Evolutionary conservation across 164 flowering plant species (phyloP).

Genomic region (Vitis cinerea): DNA sequence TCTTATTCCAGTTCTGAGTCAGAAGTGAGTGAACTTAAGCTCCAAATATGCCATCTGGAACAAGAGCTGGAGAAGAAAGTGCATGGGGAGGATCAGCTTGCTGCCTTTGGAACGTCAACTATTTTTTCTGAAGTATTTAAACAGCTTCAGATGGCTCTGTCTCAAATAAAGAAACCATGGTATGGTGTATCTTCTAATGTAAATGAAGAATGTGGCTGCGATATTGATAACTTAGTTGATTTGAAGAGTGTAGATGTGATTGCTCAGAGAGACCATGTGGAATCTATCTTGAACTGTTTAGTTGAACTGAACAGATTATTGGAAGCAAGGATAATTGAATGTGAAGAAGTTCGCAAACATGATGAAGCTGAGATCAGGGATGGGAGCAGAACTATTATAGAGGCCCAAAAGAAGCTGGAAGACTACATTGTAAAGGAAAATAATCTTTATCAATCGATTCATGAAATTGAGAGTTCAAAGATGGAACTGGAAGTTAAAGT

Average conservation of each 20-base stretch:
- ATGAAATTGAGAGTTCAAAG: conserved; percentile 31
- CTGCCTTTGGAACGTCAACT: conserved; percentile 17
- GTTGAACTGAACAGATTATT: conserved; percentile 34
- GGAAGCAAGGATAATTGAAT: conserved; percentile 34
- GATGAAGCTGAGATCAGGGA: conserved; percentile 22
- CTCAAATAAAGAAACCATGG: conserved; percentile 32
- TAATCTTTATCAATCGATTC: conserved; percentile 15
- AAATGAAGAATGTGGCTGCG: conserved; percentile 12
- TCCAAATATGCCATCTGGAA: conserved; percentile 25
- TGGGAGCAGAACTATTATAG: conserved; percentile 17
- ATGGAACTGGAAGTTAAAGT: conserved; percentile 26
- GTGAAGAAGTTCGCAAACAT: conserved; percentile 19
- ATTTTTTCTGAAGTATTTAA: conserved; percentile 24
- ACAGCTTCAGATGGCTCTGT: conserved; percentile 38
- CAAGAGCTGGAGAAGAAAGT: conserved; percentile 27
- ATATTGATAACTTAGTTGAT: conserved; percentile 14
- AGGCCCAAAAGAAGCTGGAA: conserved; percentile 25
- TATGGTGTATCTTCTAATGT: conserved; percentile 11
- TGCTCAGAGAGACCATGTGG: conserved; percentile 22
- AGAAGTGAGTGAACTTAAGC: conserved; percentile 27
- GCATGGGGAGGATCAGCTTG: conserved; percentile 17
- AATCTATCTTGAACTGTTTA: conserved; percentile 24
- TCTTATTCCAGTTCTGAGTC: conserved; percentile 19
- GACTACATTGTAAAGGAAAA: conserved; percentile 15
- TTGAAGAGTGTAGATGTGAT: conserved; percentile 11